Base-by-base conservation (phyloP, 1,284 basidiomycete species). In the Boletus smithii region DNA sequence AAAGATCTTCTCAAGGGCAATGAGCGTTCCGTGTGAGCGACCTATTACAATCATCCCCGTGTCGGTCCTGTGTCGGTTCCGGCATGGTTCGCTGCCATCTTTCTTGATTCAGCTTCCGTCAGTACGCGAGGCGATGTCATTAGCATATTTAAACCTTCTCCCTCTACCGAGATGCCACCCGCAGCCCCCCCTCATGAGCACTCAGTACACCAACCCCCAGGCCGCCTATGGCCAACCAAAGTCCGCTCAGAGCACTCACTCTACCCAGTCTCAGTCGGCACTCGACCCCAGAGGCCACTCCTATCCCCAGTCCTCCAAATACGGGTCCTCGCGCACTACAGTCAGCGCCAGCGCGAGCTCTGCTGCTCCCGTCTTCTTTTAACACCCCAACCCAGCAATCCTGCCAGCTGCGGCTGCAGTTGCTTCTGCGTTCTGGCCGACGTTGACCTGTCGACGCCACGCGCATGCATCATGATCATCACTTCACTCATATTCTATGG, bases 321-420 rank as follows among this genome's bases (percentile, higher is more conserved):
- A 71, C 54, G 62, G 61, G 26, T 60, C 68, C 23, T 65, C 70
- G 20, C 66, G 69, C 46, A 68, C 66, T 23, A 68, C 69, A n/a
- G 70, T 79, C 42, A 72, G 69, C 44, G 70, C 69, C 17, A 67
- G 69, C 34, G 75, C 75, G 36, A 67, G 71, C 34, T 60, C 69
- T 22, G 71, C 67, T 18, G 76, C 70, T 34, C 68, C 76, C 33
- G 69, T 74, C 35, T 79, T 80, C 66, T 80, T 80, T 66, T 80
- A 57, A 68, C 50, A 8, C 8, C n/a, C 24, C 24, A 9, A 8
- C 24, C 3, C 24, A 24, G 24, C 24, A 9, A 8, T 24, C 24
- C 24, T 9, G 5, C 24, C 24, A 26, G 24, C 24, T 26, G 24
- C 24, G 24, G 24, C 24, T 7, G 24, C 24, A 26, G 24, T 26